phyloP scores from a whole-genome alignment of 139 green algal species.

The Tetraselmis chui region DNA sequence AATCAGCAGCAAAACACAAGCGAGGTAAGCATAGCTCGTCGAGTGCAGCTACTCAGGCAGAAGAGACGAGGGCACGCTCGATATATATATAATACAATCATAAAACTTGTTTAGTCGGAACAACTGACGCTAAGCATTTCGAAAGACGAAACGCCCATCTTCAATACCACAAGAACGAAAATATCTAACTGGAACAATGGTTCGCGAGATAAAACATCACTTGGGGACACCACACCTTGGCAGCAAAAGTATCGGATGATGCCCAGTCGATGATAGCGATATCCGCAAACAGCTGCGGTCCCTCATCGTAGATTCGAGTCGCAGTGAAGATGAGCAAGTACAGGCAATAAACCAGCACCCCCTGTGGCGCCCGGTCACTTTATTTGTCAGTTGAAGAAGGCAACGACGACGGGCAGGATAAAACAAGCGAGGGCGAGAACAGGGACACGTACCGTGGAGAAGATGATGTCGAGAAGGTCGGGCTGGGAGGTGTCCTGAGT shows the following conservation, averaged over 20 bases:
- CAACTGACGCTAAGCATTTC: no score
- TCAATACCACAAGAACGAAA: no score
- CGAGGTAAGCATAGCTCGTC: no score
- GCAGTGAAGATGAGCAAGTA: background rate
- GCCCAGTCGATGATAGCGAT: background rate
- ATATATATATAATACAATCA: no score
- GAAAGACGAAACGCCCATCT: no score
- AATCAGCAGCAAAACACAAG: no score
- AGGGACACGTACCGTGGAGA: background rate
- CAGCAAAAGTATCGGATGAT: background rate
- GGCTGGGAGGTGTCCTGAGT: background rate
- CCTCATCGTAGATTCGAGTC: background rate
- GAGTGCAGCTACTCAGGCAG: no score
- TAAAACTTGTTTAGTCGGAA: no score
- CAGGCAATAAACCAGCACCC: background rate
- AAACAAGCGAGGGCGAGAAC: background rate
- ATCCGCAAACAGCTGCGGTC: background rate
- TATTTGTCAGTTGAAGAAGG: background rate
- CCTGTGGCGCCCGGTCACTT: background rate
- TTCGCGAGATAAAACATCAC: no score
- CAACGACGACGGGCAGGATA: background rate
- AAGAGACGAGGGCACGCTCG: no score
- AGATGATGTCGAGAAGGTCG: background rate
- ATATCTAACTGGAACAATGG: no score
- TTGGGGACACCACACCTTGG: no score